phyloP scores from a whole-genome alignment of 305 asterid species.

The Fraxinus sp. region DNA sequence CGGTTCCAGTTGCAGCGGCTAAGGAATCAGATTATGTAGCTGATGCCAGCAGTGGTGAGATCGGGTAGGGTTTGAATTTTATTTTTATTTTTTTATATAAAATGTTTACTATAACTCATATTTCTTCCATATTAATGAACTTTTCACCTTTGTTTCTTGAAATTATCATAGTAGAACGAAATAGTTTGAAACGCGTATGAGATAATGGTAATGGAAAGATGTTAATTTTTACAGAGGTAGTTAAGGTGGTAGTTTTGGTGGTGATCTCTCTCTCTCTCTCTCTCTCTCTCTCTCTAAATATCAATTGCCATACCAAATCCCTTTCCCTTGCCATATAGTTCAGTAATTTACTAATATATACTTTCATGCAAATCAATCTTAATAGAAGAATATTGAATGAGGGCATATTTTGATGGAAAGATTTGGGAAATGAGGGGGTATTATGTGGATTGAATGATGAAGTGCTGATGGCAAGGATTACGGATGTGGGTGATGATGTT shows the following conservation, averaged over 20 bases:
- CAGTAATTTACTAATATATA: background rate
- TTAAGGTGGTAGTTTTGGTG: background rate
- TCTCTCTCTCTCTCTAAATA: background rate
- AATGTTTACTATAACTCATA: background rate
- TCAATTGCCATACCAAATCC: background rate
- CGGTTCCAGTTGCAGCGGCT: slow-evolving; percentile 18
- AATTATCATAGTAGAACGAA: background rate
- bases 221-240: background rate
- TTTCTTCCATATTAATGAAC: background rate
- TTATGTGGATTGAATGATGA: too few relatives aligned
- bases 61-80: slow-evolving; percentile 32
- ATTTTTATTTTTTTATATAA: background rate
- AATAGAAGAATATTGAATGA: background rate
- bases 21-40: slow-evolving; percentile 27
- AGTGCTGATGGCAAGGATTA: background rate
- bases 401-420: background rate
- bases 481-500: background rate
- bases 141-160: background rate
- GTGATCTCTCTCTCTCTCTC: background rate
- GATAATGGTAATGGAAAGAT: background rate
- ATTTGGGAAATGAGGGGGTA: too few relatives aligned
- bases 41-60: slow-evolving; percentile 35
- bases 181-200: background rate
- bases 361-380: background rate
- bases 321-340: background rate